Conservation (phyloP, 345 rosid genomes). For the Citrus unshiu region DNA sequence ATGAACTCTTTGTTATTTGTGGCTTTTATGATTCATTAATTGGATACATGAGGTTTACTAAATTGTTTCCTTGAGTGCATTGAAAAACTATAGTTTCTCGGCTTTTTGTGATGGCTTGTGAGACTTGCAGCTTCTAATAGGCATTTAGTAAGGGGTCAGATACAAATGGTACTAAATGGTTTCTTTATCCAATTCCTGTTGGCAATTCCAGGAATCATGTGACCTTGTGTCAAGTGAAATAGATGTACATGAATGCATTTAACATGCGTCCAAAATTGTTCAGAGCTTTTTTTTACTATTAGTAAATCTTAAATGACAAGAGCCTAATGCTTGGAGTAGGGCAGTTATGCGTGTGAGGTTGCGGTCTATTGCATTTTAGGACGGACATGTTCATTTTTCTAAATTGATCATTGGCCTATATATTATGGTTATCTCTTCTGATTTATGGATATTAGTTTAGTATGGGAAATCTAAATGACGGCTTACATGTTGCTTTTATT, state of each 20-base stretch:
- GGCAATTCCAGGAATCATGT: neutral
- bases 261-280: no score
- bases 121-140: neutral
- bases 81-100: neutral
- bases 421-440: neutral
- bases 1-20: neutral
- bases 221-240: neutral
- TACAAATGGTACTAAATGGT: neutral
- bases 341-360: neutral
- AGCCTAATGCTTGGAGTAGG: neutral
- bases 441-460: neutral
- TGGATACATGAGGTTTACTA: neutral
- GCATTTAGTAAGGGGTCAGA: neutral
- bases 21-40: neutral
- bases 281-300: no score
- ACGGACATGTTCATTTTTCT: neutral
- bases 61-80: neutral
- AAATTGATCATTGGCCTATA: neutral
- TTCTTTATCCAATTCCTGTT: neutral
- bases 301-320: no score
- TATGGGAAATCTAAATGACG: neutral
- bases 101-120: neutral
- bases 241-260: no score
- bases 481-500: neutral
- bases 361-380: neutral